A percentile compares a stretch with the other conserved stretches of the same genome.
Conservation (phyloP, 2,329 filamentous ascomycete genomes). For the Aspergillus flavus region DNA sequence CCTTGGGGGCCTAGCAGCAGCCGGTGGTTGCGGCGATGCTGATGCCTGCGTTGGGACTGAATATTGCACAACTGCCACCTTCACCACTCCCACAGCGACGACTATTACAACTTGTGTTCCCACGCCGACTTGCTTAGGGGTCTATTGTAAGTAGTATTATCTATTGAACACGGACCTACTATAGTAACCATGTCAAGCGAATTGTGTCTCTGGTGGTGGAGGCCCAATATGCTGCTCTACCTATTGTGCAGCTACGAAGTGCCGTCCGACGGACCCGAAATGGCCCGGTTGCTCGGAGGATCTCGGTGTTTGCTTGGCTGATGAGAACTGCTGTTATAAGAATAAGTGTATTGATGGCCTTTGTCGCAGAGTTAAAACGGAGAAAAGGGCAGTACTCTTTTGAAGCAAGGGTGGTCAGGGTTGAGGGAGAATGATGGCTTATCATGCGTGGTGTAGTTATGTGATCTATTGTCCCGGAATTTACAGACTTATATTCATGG, state of each 20-base stretch:
- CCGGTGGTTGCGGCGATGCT: constrained; percentile 16
- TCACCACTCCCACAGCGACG: constrained; percentile 14
- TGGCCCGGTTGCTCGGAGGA: constrained; percentile 34
- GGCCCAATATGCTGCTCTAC: constrained; percentile 30
- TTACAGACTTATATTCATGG: not conserved
- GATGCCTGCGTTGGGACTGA: constrained; percentile 26
- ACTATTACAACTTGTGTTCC: constrained; percentile 4
- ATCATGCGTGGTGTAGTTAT: not conserved
- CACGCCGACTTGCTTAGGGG: not conserved
- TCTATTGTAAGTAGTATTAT: not conserved
- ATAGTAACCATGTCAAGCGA: constrained; percentile 6
- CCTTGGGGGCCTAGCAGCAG: not conserved
- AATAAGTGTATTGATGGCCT: constrained; percentile 29
- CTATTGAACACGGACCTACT: too few species aligned
- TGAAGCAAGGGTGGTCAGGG: not conserved
- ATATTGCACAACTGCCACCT: constrained; percentile 26
- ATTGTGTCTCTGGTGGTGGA: constrained; percentile 24
- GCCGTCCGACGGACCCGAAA: constrained; percentile 30
- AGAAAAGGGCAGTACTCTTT: not conserved
- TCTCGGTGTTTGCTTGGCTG: constrained; percentile 25
- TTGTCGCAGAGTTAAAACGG: constrained; percentile 14
- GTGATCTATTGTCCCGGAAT: not conserved
- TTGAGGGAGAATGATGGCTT: not conserved
- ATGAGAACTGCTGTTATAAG: constrained; percentile 33
- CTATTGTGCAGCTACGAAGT: constrained; percentile 33